A percentile compares a stretch with the other conserved stretches of the same genome.
Evolutionary conservation across 2,329 filamentous ascomycete genomes (phyloP).

Genomic region (Akanthomyces lecanii): DNA sequence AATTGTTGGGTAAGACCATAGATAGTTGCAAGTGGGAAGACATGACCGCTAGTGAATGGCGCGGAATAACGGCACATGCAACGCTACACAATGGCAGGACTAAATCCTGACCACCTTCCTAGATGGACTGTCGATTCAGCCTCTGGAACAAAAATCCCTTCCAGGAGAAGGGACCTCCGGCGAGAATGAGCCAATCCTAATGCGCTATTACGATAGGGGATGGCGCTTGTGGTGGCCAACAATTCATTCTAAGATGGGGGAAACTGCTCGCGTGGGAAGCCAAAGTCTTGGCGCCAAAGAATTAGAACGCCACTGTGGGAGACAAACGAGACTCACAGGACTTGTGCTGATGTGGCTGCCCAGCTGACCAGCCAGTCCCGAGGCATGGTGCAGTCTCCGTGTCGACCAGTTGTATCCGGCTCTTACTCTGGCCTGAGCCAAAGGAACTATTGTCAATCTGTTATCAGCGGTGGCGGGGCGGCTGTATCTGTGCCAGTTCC

Average conservation of each 20-base stretch:
- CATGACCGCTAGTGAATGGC: background rate
- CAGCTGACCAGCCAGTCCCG: background rate
- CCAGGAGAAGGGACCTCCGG: background rate
- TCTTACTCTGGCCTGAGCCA: background rate
- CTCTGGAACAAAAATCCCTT: background rate
- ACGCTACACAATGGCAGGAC: background rate
- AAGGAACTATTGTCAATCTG: background rate
- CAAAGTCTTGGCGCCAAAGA: background rate
- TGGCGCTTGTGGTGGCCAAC: background rate
- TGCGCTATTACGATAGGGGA: background rate
- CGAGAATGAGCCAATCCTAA: background rate
- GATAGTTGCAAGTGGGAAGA: background rate
- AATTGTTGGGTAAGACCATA: background rate
- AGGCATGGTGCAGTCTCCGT: background rate
- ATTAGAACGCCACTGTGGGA: background rate
- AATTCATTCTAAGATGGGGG: background rate
- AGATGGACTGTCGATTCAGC: background rate
- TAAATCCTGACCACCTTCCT: background rate
- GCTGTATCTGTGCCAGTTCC: background rate
- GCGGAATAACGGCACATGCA: slow-evolving; percentile 2
- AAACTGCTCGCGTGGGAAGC: background rate
- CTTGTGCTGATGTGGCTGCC: background rate
- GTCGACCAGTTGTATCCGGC: background rate
- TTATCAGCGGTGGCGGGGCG: background rate
- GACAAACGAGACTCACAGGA: background rate